Conservation (phyloP, 108 stramenopile genomes). For the Chaetoceros muelleri region DNA sequence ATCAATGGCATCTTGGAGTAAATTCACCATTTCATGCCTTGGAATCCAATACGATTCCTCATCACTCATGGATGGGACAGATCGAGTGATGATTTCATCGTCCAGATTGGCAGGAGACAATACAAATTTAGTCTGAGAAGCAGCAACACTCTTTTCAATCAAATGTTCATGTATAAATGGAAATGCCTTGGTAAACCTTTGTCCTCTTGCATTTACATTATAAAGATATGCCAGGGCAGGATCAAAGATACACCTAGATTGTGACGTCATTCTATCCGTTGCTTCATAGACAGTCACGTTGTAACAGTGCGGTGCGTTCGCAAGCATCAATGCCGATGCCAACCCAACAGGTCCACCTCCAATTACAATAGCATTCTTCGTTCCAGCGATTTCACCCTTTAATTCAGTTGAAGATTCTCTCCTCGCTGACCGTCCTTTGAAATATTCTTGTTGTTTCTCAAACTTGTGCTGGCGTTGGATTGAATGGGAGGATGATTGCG, state of each 20-base stretch:
- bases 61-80: not conserved
- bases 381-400: too few relatives aligned
- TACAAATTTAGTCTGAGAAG: slow-evolving; percentile 5
- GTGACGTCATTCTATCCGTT: not conserved
- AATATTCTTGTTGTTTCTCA: too few relatives aligned
- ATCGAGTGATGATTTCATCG: slow-evolving; percentile 1
- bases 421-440: too few relatives aligned
- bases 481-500: too few relatives aligned
- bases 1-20: slow-evolving; percentile 24
- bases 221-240: slow-evolving; percentile 39
- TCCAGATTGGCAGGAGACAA: slow-evolving; percentile 34
- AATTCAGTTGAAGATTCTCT: too few relatives aligned
- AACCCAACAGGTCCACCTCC: slow-evolving; percentile 40
- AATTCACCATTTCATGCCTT: slow-evolving; percentile 27
- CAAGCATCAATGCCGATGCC: slow-evolving; percentile 30
- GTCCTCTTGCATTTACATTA: slow-evolving; percentile 34
- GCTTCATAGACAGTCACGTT: slow-evolving; percentile 36
- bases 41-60: slow-evolving; percentile 28
- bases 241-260: slow-evolving; percentile 20
- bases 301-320: slow-evolving; percentile 22
- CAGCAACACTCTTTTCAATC: slow-evolving; percentile 11
- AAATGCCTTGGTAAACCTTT: slow-evolving; percentile 29
- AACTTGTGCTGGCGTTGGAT: too few relatives aligned
- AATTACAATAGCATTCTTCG: slow-evolving; percentile 31
- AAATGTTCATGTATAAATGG: slow-evolving; percentile 21